Conservation (phyloP, 345 rosid species). For the Salix dunnii region DNA sequence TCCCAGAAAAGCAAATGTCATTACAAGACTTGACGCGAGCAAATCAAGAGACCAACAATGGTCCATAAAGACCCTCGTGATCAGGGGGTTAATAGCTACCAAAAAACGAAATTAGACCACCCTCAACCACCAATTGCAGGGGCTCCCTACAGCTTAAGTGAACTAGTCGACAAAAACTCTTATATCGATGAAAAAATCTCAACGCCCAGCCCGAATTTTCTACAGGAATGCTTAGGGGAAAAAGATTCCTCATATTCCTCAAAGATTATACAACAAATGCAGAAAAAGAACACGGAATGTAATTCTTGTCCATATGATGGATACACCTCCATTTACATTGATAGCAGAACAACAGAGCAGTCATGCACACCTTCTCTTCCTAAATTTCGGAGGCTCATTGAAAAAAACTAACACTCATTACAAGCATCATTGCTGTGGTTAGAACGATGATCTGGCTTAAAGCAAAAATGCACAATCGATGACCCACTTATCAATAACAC, state of each 20-base stretch:
- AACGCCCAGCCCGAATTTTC: neutral
- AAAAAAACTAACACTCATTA: neutral
- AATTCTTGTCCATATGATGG: neutral
- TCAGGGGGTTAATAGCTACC: neutral
- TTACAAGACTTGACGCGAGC: neutral
- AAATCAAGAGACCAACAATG: neutral
- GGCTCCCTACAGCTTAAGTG: neutral
- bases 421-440: neutral
- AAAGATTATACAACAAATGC: neutral
- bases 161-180: neutral
- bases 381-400: neutral
- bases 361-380: conserved; percentile 5
- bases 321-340: neutral
- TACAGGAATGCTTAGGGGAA: no score
- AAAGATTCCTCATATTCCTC: neutral
- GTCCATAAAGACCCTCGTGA: neutral
- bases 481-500: neutral
- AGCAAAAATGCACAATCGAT: neutral
- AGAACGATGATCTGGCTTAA: neutral
- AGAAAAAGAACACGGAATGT: neutral
- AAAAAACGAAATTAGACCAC: neutral
- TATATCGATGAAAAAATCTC: neutral
- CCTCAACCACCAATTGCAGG: neutral
- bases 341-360: neutral
- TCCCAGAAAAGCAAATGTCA: neutral